Evolutionary conservation across 805 yeast species (phyloP), one percentile per base, ranked within the genome.

Genomic region (Phaffomyces thermotolerans): DNA sequence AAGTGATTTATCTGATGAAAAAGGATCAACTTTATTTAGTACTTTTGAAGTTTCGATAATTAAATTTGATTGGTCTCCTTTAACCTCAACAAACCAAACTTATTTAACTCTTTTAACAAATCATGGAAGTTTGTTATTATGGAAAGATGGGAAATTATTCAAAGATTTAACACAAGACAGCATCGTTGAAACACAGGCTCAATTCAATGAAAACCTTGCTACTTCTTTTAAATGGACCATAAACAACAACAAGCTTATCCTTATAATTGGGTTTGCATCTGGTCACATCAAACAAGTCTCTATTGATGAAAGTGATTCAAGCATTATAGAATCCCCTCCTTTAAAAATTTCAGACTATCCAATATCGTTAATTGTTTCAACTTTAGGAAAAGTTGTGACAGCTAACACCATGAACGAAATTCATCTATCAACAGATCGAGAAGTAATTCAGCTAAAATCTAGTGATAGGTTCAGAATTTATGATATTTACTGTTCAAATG

Each of bases 31-130:
- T 2, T 20, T 50, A 7, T 47, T 48, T 23, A 42, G 54, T 8
- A 22, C 45, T 13, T 10, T 38, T 12, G 57, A 54, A 6, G 48
- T 42, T 12, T 17, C 41, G 1, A 33, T 52, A 13, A 40, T 44
- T 1, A 44, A 45, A 27, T 13, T 52, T 18, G 38, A 37, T 15
- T 56, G 57, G 57, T 58, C 62, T 1, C 60, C 60, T 3, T 20
- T 58, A n/a, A 25, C 41, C 14, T 14, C 23, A 12, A 32, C 43
- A 23, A 42, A 49, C n/a, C 40, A 43, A 5, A 35, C 49, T 10
- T 51, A 46, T 29, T 37, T 58, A n/a, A 54, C 56, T 0, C 14
- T 54, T 2, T 37, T 56, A 23, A 58, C 60, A 0, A 49, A 42
- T 22, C 49, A 51, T n/a, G 43, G 33, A 12, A 51, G 46, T 27